Percentiles rank a stretch among this genome's conserved stretches.
Evolutionary conservation across 2,329 filamentous ascomycete species (phyloP).

Genomic region (Fusarium floridanum): DNA sequence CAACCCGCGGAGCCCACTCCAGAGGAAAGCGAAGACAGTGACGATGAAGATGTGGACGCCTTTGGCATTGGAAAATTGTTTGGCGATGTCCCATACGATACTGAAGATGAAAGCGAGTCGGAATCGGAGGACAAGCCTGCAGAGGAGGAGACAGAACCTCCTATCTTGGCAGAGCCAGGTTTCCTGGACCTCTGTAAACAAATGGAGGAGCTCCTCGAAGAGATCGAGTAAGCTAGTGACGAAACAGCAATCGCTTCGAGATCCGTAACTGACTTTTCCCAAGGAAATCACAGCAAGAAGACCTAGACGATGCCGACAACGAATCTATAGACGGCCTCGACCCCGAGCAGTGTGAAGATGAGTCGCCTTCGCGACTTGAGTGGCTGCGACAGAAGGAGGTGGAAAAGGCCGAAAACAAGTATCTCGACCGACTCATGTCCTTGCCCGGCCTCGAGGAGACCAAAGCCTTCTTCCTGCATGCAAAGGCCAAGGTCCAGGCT

Average conservation of each 20-base stretch:
- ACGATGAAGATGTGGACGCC: slow-evolving; percentile 30
- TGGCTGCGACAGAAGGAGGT: slow-evolving; percentile 58
- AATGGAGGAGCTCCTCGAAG: slow-evolving; percentile 48
- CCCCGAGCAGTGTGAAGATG: slow-evolving; percentile 49
- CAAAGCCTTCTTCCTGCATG: slow-evolving; percentile 67
- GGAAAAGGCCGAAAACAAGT: slow-evolving; percentile 62
- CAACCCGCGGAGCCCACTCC: slow-evolving; percentile 17
- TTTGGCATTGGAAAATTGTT: slow-evolving; percentile 43
- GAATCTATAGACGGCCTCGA: slow-evolving; percentile 47
- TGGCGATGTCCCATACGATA: slow-evolving; percentile 39
- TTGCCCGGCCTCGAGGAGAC: slow-evolving; percentile 74
- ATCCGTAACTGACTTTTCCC: slow-evolving; percentile 1
- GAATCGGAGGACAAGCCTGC: slow-evolving; percentile 35
- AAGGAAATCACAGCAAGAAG: slow-evolving; percentile 34
- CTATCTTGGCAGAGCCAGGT: slow-evolving; percentile 42
- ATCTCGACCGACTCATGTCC: slow-evolving; percentile 70
- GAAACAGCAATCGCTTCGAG: not conserved
- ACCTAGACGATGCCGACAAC: slow-evolving; percentile 41
- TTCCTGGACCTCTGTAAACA: slow-evolving; percentile 46
- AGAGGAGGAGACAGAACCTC: slow-evolving; percentile 37
- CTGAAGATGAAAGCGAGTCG: slow-evolving; percentile 38
- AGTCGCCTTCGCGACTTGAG: slow-evolving; percentile 57
- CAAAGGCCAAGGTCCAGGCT: slow-evolving; percentile 61
- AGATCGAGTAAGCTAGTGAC: slow-evolving; percentile 44
- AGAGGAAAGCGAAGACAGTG: slow-evolving; percentile 22